Conservation (phyloP, 371 early-diverging fungal genomes). For the Mortierella sp. region DNA sequence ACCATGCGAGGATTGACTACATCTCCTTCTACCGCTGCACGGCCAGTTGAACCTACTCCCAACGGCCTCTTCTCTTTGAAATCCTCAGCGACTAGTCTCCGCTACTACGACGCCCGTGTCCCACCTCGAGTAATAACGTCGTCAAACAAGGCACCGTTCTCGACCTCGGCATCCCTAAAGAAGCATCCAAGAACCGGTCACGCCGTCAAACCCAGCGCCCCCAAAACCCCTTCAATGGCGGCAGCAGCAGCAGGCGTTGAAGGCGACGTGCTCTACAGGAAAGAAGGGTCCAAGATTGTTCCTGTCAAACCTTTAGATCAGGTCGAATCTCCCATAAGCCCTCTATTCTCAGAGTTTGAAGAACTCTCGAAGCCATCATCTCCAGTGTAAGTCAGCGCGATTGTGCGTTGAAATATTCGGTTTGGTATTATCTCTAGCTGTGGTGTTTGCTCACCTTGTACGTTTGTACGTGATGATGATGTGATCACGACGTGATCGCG, state of each 20-base stretch:
- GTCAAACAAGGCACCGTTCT: background rate
- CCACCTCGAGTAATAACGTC: too few species aligned
- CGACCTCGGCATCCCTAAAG: constrained; percentile 7
- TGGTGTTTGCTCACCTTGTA: background rate
- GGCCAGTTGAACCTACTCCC: background rate
- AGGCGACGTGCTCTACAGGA: constrained; percentile 44
- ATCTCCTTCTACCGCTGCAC: background rate
- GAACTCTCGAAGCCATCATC: constrained; percentile 20
- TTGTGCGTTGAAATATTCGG: background rate
- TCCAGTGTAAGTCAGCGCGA: constrained; percentile 19
- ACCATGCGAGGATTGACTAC: background rate
- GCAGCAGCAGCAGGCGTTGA: constrained; percentile 12
- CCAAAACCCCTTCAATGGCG: background rate
- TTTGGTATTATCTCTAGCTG: background rate
- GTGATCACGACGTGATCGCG: too few species aligned
- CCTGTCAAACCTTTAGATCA: constrained; percentile 23
- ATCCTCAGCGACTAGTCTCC: too few species aligned
- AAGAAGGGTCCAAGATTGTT: constrained; percentile 45
- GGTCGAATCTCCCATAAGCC: constrained; percentile 30
- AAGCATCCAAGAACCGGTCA: background rate
- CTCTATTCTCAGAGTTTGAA: constrained; percentile 35
- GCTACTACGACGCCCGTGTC: too few species aligned
- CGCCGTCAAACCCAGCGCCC: background rate
- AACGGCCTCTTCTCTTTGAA: too few species aligned
- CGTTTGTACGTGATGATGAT: background rate